These are phyloP conservation scores for Mucuna pruriens DNA, from an alignment of 306 rosid species.

Conservation along the genomic window DNA sequence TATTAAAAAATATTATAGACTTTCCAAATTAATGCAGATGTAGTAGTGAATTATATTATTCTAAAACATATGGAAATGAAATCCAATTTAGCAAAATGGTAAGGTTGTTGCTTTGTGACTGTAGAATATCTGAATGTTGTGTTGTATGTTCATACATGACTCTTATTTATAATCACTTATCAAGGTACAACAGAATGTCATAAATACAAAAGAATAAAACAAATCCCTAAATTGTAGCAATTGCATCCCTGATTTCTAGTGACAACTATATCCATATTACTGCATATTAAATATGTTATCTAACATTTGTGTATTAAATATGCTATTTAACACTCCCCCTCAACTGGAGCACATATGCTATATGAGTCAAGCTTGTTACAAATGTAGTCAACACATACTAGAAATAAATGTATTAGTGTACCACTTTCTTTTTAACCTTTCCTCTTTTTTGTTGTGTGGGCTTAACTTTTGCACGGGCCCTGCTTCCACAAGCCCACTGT, in stretches of 20 bases:
- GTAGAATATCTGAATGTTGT: not conserved
- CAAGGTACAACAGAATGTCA: not conserved
- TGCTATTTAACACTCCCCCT: no score
- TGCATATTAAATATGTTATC: no score
- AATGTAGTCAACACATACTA: no score
- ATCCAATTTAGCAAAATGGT: not conserved
- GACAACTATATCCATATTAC: not conserved
- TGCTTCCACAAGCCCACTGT: no score
- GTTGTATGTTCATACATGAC: not conserved
- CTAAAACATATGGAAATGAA: not conserved
- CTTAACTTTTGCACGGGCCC: no score
- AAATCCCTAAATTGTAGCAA: not conserved
- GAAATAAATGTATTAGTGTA: no score
- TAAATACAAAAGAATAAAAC: not conserved
- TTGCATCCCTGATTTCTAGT: not conserved
- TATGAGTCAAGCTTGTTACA: no score
- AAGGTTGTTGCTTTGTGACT: not conserved
- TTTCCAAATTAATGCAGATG: slow-evolving; percentile 3
- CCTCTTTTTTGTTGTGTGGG: no score
- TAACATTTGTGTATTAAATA: no score
- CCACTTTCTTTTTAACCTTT: no score
- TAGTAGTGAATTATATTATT: slow-evolving; percentile 5
- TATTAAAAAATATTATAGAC: slow-evolving; percentile 11
- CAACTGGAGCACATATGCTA: no score
- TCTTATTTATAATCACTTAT: not conserved